Conservation (phyloP, 2,329 filamentous ascomycete species). For the Colletotrichum horii region DNA sequence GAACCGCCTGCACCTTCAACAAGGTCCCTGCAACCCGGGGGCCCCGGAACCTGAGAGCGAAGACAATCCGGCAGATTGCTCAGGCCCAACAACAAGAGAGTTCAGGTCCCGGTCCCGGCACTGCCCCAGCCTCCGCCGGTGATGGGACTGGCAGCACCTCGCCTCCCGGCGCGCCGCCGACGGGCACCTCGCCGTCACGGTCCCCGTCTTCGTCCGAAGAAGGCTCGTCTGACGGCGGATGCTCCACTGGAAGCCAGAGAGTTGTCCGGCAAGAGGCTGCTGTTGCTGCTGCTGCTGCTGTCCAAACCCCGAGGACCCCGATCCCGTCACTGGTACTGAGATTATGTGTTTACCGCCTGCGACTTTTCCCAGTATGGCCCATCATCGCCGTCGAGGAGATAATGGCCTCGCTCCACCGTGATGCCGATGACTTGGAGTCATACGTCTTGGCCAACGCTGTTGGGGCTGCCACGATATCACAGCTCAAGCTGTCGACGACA, state of each 20-base stretch:
- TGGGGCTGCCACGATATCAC: conserved; percentile 52
- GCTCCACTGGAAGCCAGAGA: neutral
- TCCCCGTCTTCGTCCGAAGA: conserved; percentile 10
- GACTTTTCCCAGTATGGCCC: conserved; percentile 58
- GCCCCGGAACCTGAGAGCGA: conserved; percentile 49
- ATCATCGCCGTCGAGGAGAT: conserved; percentile 51
- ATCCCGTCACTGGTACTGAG: conserved; percentile 24
- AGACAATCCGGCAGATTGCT: conserved; percentile 47
- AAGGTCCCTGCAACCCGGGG: conserved; percentile 48
- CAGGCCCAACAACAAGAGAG: conserved; percentile 32
- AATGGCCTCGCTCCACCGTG: conserved; percentile 38
- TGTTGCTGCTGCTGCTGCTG: neutral
- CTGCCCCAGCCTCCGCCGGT: neutral
- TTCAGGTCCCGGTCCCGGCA: neutral
- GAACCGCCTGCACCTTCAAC: conserved; percentile 56
- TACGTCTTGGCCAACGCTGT: conserved; percentile 50
- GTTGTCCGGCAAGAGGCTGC: neutral
- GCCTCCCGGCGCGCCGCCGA: neutral
- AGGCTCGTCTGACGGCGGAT: conserved; percentile 1
- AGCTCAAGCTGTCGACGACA: conserved; percentile 46
- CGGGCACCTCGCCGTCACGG: neutral
- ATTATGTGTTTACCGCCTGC: conserved; percentile 52
- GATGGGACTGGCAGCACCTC: neutral
- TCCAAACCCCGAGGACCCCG: conserved; percentile 6
- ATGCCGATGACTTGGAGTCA: conserved; percentile 36